phyloP scores from a whole-genome alignment of 1,284 basidiomycete species.

The Fistulinella staudtii region DNA sequence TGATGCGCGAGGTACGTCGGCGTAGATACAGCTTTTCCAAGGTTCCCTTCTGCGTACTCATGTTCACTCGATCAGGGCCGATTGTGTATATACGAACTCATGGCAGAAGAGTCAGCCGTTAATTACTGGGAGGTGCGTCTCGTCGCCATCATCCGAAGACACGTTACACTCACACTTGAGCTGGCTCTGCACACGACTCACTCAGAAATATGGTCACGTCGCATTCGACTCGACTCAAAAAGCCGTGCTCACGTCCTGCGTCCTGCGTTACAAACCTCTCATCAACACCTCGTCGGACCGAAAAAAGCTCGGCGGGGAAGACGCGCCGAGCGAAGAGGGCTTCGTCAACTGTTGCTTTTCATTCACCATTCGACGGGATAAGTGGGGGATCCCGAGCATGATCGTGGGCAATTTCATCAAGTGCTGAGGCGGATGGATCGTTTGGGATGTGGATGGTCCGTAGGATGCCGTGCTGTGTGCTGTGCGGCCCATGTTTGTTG shows the following conservation, averaged over 20 bases:
- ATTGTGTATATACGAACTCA: slow-evolving; percentile 95
- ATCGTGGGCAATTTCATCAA: slow-evolving; percentile 85
- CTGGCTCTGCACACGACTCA: neutral
- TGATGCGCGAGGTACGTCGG: slow-evolving; percentile 73
- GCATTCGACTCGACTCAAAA: slow-evolving; percentile 88
- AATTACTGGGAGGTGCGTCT: slow-evolving; percentile 97
- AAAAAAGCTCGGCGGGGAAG: slow-evolving; percentile 20
- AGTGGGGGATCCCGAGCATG: slow-evolving; percentile 89
- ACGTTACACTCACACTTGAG: too few relatives aligned
- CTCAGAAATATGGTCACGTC: slow-evolving; percentile 88
- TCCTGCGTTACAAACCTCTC: slow-evolving; percentile 74
- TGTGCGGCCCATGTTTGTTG: too few relatives aligned
- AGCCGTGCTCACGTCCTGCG: slow-evolving; percentile 91
- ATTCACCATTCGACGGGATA: slow-evolving; percentile 90
- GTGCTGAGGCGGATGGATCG: slow-evolving; percentile 38
- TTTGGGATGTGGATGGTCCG: too few relatives aligned
- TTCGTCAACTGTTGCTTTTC: slow-evolving; percentile 93
- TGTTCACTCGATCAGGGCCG: slow-evolving; percentile 53
- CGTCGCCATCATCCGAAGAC: too few relatives aligned
- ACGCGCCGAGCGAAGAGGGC: slow-evolving; percentile 50
- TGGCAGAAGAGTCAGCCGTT: slow-evolving; percentile 94
- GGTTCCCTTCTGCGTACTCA: too few relatives aligned
- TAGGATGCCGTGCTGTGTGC: too few relatives aligned
- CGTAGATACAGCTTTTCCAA: too few relatives aligned
- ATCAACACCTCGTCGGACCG: slow-evolving; percentile 33